Evolutionary conservation across 2,329 filamentous ascomycete species (phyloP).

Genomic region (Microdochium paspali): DNA sequence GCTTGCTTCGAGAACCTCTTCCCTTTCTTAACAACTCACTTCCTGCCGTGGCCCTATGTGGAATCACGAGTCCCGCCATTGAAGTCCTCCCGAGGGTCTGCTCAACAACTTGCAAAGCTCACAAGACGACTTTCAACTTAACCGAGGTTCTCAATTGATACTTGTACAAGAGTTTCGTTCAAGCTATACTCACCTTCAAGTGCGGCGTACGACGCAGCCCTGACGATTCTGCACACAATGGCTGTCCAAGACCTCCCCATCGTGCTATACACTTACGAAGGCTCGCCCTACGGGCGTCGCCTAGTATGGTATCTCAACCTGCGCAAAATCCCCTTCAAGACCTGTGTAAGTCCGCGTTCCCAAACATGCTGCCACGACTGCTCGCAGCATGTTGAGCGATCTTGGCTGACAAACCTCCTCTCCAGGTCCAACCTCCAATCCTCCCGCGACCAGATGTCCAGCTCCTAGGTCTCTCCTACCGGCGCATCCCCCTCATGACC

Average conservation of each 20-base stretch:
- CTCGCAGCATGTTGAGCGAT: no score
- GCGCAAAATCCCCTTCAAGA: conserved; percentile 52
- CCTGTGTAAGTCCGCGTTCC: conserved; percentile 48
- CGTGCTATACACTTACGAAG: conserved; percentile 56
- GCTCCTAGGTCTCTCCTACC: conserved; percentile 53
- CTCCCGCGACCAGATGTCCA: conserved; percentile 58
- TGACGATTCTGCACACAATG: conserved; percentile 1
- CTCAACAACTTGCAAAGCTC: no score
- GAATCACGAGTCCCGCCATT: no score
- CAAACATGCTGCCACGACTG: no score
- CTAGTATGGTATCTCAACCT: conserved; percentile 60
- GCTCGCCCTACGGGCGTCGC: conserved; percentile 55
- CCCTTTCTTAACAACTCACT: no score
- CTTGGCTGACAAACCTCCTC: no score
- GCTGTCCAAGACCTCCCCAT: conserved; percentile 24
- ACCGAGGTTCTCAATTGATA: no score
- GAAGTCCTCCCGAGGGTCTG: no score
- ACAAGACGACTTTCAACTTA: no score
- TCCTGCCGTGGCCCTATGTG: no score
- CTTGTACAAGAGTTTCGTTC: no score
- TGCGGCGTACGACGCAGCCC: not conserved
- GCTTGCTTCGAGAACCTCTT: no score
- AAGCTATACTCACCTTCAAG: not conserved
- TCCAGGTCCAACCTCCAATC: conserved; percentile 56
- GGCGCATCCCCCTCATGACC: conserved; percentile 59